A percentile compares a stretch with the other conserved stretches of the same genome.
These are phyloP conservation scores for Dendrocalamus latiflorus DNA, from an alignment of 202 grass and related monocot species.

Conservation along the genomic window DNA sequence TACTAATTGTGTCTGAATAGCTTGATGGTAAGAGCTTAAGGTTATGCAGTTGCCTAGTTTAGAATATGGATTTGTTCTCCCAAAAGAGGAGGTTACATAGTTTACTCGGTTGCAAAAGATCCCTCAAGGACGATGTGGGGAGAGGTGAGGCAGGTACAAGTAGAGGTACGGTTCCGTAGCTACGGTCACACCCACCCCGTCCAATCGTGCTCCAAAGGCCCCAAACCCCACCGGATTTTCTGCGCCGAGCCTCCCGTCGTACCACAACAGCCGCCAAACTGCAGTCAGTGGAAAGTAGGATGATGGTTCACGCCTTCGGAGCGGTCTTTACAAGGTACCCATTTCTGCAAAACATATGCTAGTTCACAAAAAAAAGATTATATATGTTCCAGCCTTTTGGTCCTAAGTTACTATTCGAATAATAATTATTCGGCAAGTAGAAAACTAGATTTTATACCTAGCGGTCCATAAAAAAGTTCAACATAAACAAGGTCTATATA, in stretches of 20 bases:
- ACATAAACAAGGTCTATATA: too few relatives aligned
- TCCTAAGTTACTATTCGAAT: too few relatives aligned
- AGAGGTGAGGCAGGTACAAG: conserved; percentile 12
- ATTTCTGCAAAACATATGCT: background rate
- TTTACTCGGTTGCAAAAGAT: background rate
- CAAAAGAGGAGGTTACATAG: background rate
- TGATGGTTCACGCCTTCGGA: background rate
- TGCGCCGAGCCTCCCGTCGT: background rate
- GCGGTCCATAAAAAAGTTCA: too few relatives aligned
- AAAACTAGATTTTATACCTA: too few relatives aligned
- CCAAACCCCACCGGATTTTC: background rate
- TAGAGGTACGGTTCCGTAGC: conserved; percentile 48
- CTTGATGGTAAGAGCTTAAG: background rate
- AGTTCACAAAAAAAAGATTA: too few relatives aligned
- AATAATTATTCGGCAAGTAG: too few relatives aligned
- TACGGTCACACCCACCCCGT: background rate
- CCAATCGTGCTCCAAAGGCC: background rate
- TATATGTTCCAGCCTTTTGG: too few relatives aligned
- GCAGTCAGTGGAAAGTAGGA: background rate
- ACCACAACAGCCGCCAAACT: background rate
- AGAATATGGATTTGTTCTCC: background rate
- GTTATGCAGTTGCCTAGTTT: too few relatives aligned
- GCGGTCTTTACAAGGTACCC: background rate
- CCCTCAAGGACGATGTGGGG: background rate
- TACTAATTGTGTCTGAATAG: background rate